These are phyloP conservation scores for Flaveria trinervia DNA, from an alignment of 129 eudicot genomes.

Conservation along the genomic window DNA sequence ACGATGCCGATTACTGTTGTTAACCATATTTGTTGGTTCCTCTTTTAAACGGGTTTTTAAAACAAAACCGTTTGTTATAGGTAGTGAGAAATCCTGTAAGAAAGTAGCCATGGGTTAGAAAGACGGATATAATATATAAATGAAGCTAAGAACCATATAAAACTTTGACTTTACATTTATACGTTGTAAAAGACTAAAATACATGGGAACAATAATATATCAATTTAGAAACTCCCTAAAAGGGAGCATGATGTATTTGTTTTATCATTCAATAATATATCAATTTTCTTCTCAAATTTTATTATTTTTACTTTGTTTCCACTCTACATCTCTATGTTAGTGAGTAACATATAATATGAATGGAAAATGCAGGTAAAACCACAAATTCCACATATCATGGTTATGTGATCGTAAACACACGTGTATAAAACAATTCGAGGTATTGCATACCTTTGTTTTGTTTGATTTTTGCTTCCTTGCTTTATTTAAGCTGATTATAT, in stretches of 20 bases:
- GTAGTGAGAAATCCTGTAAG: slow-evolving; percentile 49
- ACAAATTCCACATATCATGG: not conserved
- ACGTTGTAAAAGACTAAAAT: not conserved
- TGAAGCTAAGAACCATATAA: not conserved
- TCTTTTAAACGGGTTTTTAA: slow-evolving; percentile 18
- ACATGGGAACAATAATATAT: not conserved
- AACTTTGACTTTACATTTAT: not conserved
- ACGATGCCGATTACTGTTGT: slow-evolving; percentile 25
- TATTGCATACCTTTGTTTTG: slow-evolving; percentile 47
- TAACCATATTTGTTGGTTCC: slow-evolving; percentile 23
- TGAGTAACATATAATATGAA: not conserved
- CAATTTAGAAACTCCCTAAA: no score
- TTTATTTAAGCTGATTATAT: slow-evolving; percentile 62
- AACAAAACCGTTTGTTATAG: slow-evolving; percentile 38
- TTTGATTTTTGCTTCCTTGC: slow-evolving; percentile 49
- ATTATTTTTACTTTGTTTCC: not conserved
- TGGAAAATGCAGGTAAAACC: not conserved
- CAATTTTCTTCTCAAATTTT: no score
- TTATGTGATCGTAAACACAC: slow-evolving; percentile 1
- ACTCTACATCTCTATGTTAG: not conserved
- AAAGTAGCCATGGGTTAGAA: not conserved
- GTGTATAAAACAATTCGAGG: not conserved
- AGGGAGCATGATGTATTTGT: not conserved
- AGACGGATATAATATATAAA: not conserved
- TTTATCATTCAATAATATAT: no score